Percentiles rank a stretch among this genome's conserved stretches.
phyloP scores from a whole-genome alignment of 495 filamentous ascomycete genomes.

The Tuber aestivum region DNA sequence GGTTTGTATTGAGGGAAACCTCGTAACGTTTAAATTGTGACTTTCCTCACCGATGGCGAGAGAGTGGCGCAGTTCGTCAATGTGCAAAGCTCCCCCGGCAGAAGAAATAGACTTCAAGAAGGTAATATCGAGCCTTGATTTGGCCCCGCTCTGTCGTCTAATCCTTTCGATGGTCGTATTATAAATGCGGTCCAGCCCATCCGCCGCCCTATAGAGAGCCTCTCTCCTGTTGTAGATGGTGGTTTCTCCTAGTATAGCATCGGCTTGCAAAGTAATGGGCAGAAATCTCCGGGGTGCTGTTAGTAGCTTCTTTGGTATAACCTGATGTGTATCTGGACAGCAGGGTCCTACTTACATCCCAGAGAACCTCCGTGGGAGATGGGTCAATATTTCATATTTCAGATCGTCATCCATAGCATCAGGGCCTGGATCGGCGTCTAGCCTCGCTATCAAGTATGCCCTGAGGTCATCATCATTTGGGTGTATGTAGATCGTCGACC shows the following conservation, averaged over 20 bases:
- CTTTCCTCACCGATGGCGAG: constrained; percentile 2
- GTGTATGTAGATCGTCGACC: neutral
- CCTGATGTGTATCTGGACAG: neutral
- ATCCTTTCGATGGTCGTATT: neutral
- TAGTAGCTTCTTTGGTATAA: neutral
- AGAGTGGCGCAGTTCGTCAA: constrained; percentile 8
- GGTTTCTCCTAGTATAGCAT: constrained; percentile 4
- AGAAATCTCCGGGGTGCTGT: neutral
- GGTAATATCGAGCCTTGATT: constrained; percentile 3
- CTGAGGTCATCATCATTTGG: constrained; percentile 12
- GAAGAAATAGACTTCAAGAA: constrained; percentile 8
- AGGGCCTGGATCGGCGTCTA: constrained; percentile 1
- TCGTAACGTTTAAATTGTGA: constrained; percentile 2
- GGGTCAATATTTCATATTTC: constrained; percentile 6
- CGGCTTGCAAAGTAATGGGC: neutral
- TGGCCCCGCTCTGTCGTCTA: neutral
- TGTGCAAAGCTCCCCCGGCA: neutral
- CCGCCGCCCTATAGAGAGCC: neutral
- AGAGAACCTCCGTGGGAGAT: neutral
- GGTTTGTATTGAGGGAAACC: neutral
- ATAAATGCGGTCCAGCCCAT: neutral
- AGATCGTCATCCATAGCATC: constrained; percentile 8
- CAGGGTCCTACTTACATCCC: constrained; percentile 15
- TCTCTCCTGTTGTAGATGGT: neutral
- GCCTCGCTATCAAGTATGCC: constrained; percentile 4